Percentiles rank a stretch among this genome's conserved stretches.
Evolutionary conservation across 2,329 filamentous ascomycete species (phyloP).

Genomic region (Penicillium sp.): DNA sequence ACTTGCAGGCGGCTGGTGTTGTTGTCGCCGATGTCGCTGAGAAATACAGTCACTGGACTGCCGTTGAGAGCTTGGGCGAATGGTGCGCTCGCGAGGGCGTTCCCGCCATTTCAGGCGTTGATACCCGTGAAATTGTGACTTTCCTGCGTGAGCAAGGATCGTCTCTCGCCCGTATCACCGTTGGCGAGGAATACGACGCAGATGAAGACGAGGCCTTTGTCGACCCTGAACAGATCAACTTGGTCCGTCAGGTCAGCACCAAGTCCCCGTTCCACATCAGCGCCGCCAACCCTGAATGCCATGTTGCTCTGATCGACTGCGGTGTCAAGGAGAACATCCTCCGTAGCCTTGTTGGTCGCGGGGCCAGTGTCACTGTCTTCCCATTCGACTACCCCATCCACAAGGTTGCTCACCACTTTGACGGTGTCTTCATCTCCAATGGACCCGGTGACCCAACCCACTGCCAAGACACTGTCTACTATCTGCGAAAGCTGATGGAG

Average conservation of each 20-base stretch:
- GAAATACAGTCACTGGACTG: constrained; percentile 98
- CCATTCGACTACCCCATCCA: constrained; percentile 97
- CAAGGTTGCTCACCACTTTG: constrained; percentile 96
- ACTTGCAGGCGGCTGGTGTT: constrained; percentile 93
- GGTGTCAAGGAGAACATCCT: constrained; percentile 99
- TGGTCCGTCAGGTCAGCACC: constrained; percentile 93
- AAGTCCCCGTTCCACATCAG: constrained; percentile 96
- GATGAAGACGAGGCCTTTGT: constrained; percentile 96
- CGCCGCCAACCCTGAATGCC: constrained; percentile 75
- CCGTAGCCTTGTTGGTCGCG: constrained; percentile 85
- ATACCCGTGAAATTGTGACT: constrained; percentile 95
- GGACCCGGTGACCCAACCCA: constrained; percentile 97
- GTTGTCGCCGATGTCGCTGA: constrained; percentile 92
- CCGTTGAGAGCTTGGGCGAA: constrained; percentile 84
- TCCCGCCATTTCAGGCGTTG: constrained; percentile 91
- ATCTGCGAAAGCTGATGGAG: constrained; percentile 86
- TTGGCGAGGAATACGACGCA: constrained; percentile 96
- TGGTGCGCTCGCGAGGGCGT: constrained; percentile 98
- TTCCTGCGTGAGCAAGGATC: constrained; percentile 94
- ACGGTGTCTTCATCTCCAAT: constrained; percentile 98
- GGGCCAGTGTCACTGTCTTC: constrained; percentile 89
- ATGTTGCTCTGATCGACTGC: constrained; percentile 94
- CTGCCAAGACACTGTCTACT: constrained; percentile 90
- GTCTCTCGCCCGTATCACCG: constrained; percentile 87
- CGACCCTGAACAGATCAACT: constrained; percentile 93